phyloP scores from a whole-genome alignment of 352 stramenopile genomes.

The Phytophthora cryptogea region DNA sequence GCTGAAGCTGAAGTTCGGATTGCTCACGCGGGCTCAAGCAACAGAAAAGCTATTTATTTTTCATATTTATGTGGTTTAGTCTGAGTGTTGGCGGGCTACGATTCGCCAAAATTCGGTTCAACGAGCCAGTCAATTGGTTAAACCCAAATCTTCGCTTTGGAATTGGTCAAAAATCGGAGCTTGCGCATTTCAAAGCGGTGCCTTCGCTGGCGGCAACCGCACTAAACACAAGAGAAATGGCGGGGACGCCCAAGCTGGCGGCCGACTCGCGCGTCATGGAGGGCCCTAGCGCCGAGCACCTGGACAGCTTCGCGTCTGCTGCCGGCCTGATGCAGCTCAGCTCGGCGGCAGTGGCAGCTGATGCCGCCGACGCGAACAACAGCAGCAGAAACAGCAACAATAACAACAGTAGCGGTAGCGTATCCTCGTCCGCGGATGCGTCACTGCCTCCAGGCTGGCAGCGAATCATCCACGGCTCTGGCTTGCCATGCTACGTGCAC shows the following conservation, averaged over 20 bases:
- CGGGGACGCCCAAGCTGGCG: conserved; percentile 9
- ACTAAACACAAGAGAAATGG: conserved; percentile 24
- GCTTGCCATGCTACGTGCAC: conserved; percentile 75
- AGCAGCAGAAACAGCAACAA: conserved; percentile 4
- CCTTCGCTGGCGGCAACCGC: neutral
- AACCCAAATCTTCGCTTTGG: neutral
- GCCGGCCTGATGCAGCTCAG: conserved; percentile 60
- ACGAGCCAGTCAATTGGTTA: neutral
- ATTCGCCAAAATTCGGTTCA: conserved; percentile 4
- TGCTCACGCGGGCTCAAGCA: conserved; percentile 14
- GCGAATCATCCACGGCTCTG: conserved; percentile 64
- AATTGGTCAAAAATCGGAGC: conserved; percentile 13
- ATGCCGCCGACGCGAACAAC: conserved; percentile 5
- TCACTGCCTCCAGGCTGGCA: conserved; percentile 68
- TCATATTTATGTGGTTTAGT: conserved; percentile 12
- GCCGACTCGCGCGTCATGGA: conserved; percentile 29
- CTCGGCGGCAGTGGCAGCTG: conserved; percentile 37
- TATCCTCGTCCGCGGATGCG: conserved; percentile 23
- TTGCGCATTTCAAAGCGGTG: neutral
- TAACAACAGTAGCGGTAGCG: neutral
- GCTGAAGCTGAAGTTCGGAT: conserved; percentile 9
- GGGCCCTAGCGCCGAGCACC: conserved; percentile 9
- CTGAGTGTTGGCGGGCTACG: neutral
- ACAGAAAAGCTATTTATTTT: conserved; percentile 1
- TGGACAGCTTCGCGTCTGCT: conserved; percentile 40